A percentile compares a stretch with the other conserved stretches of the same genome.
phyloP scores from a whole-genome alignment of 2,329 filamentous ascomycete genomes.

The Penicillium sp. region DNA sequence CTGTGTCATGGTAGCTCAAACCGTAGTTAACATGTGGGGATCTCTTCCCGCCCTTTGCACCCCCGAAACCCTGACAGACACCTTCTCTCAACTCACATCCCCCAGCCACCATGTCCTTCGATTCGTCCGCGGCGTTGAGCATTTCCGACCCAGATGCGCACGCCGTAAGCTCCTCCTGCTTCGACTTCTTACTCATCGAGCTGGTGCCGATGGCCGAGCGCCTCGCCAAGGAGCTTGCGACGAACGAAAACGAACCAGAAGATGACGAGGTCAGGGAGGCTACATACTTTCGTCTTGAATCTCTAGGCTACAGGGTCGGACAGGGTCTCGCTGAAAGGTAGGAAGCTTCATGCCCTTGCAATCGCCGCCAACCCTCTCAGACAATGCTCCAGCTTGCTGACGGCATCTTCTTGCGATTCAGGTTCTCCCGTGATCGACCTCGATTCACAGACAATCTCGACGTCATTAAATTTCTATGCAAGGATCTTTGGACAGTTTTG shows the following conservation, averaged over 20 bases:
- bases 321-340: slow-evolving; percentile 88
- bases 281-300: slow-evolving; percentile 80
- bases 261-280: slow-evolving; percentile 79
- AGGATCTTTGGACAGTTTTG: slow-evolving; percentile 91
- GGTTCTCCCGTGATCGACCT: slow-evolving; percentile 63
- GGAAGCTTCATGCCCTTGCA: background rate
- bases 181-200: slow-evolving; percentile 95
- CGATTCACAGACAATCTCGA: slow-evolving; percentile 90
- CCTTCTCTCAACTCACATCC: background rate
- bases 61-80: background rate
- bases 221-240: slow-evolving; percentile 66
- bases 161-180: slow-evolving; percentile 77
- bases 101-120: slow-evolving; percentile 64
- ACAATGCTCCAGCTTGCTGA: background rate
- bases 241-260: slow-evolving; percentile 30
- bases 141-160: slow-evolving; percentile 70
- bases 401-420: slow-evolving; percentile 10
- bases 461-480: slow-evolving; percentile 97
- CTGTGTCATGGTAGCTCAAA: background rate
- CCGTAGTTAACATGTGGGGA: background rate
- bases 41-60: background rate
- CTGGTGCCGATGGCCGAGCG: slow-evolving; percentile 92
- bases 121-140: slow-evolving; percentile 67
- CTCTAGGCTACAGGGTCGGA: slow-evolving; percentile 84
- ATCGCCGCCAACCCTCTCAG: background rate